Percentiles rank a stretch among this genome's conserved stretches.
phyloP scores from a whole-genome alignment of 2,329 filamentous ascomycete genomes.

The Leptodontidium sp. region DNA sequence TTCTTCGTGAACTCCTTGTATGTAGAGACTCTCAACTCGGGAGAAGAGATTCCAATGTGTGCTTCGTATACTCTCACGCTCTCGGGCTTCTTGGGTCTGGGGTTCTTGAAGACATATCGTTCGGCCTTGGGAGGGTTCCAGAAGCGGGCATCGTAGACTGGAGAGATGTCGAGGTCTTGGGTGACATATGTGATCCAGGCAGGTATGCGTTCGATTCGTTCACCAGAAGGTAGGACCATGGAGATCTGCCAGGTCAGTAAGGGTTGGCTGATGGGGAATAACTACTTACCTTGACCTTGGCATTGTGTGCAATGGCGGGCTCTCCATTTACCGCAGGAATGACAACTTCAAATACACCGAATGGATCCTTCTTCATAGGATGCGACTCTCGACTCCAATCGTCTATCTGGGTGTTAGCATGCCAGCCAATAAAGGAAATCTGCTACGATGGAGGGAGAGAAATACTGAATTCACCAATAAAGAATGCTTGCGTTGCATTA shows the following conservation, averaged over 20 bases:
- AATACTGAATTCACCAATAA: conserved; percentile 93
- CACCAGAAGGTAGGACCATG: conserved; percentile 79
- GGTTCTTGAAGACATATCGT: conserved; percentile 84
- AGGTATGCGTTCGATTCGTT: conserved; percentile 86
- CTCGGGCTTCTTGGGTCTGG: conserved; percentile 80
- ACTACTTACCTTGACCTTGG: conserved; percentile 84
- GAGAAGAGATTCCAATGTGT: conserved; percentile 97
- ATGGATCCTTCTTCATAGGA: conserved; percentile 86
- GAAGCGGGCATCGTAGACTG: conserved; percentile 93
- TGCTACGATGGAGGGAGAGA: conserved; percentile 30
- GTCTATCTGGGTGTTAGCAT: conserved; percentile 60
- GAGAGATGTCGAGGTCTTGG: conserved; percentile 88
- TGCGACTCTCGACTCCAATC: conserved; percentile 85
- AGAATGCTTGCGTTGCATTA: conserved; percentile 81
- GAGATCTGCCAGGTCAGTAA: conserved; percentile 69
- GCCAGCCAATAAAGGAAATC: conserved; percentile 21
- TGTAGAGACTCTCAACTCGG: conserved; percentile 85
- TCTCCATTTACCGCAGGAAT: conserved; percentile 78
- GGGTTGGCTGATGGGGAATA: not conserved
- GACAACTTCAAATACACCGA: conserved; percentile 85
- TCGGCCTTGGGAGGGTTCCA: conserved; percentile 89
- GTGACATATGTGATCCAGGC: conserved; percentile 98
- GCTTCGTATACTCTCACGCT: conserved; percentile 97
- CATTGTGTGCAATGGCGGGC: conserved; percentile 87
- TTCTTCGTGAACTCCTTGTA: conserved; percentile 97